Conservation (phyloP, 2,329 filamentous ascomycete species). For the Pleoardoris graminearum region DNA sequence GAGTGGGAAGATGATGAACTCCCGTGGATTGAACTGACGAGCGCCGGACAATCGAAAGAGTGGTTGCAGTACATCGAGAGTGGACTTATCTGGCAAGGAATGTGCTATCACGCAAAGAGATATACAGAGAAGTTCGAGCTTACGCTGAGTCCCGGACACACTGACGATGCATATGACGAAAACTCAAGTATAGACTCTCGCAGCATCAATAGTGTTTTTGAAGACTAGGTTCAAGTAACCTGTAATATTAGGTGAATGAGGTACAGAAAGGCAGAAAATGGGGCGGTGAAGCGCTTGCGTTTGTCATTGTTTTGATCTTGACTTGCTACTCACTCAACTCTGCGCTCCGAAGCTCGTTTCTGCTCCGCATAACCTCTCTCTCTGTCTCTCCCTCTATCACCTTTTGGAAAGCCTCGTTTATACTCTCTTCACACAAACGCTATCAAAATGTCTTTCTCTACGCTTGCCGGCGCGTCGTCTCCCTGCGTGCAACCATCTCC, state of each 20-base stretch:
- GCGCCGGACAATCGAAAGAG: constrained; percentile 5
- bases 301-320: neutral
- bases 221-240: neutral
- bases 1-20: constrained; percentile 9
- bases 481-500: too few species aligned
- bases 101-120: constrained; percentile 3
- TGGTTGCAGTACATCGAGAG: constrained; percentile 3
- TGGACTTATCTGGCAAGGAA: constrained; percentile 5
- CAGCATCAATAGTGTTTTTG: constrained; percentile 1
- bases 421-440: neutral
- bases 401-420: neutral
- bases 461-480: neutral
- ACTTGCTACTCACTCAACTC: neutral
- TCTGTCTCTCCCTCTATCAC: too few species aligned
- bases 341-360: neutral
- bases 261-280: neutral
- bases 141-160: neutral
- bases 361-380: neutral
- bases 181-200: constrained; percentile 3
- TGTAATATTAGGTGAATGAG: neutral
- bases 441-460: neutral
- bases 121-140: constrained; percentile 9
- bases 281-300: neutral
- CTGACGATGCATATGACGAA: constrained; percentile 9
- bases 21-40: constrained; percentile 9